Percentiles rank a stretch among this genome's conserved stretches.
phyloP scores from a whole-genome alignment of 2,329 filamentous ascomycete genomes.

The Aureobasidium uvarum region DNA sequence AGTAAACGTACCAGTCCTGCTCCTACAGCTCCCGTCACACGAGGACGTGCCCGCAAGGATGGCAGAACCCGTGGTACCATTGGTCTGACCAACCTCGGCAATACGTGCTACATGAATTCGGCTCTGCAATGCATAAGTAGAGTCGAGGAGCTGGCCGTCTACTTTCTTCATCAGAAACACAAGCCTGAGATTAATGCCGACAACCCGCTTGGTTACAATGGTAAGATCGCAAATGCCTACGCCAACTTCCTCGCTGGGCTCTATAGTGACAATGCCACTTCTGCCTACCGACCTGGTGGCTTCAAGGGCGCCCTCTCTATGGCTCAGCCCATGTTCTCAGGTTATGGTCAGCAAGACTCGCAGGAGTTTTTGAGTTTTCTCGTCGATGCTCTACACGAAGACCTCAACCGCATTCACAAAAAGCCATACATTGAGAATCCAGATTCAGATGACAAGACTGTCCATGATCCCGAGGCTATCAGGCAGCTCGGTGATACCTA shows the following conservation, averaged over 20 bases:
- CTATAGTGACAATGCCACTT: constrained; percentile 64
- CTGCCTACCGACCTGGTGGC: constrained; percentile 71
- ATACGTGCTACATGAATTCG: constrained; percentile 99
- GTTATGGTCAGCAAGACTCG: constrained; percentile 94
- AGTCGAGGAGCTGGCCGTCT: constrained; percentile 88
- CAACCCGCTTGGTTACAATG: constrained; percentile 83
- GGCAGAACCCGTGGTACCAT: constrained; percentile 73
- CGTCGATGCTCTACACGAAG: constrained; percentile 90
- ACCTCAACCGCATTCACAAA: constrained; percentile 87
- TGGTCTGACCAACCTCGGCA: constrained; percentile 85
- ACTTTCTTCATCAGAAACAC: constrained; percentile 74
- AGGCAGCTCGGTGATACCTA: constrained; percentile 81
- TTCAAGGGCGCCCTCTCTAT: constrained; percentile 82
- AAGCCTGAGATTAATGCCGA: constrained; percentile 76
- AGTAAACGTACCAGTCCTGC: constrained; percentile 70
- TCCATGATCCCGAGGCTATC: constrained; percentile 76
- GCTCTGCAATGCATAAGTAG: constrained; percentile 91
- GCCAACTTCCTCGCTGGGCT: constrained; percentile 72
- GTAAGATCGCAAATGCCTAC: constrained; percentile 83
- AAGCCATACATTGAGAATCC: constrained; percentile 98
- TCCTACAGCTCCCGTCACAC: constrained; percentile 59
- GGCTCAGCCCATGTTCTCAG: constrained; percentile 81
- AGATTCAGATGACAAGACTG: constrained; percentile 95
- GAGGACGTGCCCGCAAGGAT: constrained; percentile 67
- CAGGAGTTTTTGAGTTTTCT: constrained; percentile 96